These are phyloP conservation scores for Heliosperma pusillum DNA, from an alignment of 148 eudicot genomes.

Conservation along the genomic window DNA sequence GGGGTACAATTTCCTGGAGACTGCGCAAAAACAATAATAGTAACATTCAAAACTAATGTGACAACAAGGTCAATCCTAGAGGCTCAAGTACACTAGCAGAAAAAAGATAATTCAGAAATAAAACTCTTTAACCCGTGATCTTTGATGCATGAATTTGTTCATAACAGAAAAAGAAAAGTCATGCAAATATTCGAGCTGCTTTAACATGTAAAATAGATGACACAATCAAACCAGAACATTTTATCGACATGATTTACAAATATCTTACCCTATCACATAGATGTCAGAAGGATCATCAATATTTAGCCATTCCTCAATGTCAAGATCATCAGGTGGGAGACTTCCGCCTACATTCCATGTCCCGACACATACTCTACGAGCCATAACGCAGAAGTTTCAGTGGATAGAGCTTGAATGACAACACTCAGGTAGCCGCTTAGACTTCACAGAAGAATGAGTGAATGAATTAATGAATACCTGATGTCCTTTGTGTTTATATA, in stretches of 20 bases:
- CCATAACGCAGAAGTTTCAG: constrained; percentile 10
- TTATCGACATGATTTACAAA: background rate
- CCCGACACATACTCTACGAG: constrained; percentile 64
- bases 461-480: constrained; percentile 61
- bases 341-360: constrained; percentile 95
- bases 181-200: background rate
- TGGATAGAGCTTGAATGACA: background rate
- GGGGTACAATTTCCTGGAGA: constrained; percentile 88
- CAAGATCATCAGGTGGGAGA: constrained; percentile 80
- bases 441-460: background rate
- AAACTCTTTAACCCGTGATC: background rate
- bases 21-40: constrained; percentile 31
- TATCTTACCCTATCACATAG: constrained; percentile 87
- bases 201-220: background rate
- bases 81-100: background rate
- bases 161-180: background rate
- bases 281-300: constrained; percentile 72
- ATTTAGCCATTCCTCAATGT: constrained; percentile 78
- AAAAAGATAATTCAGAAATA: background rate
- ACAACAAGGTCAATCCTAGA: background rate
- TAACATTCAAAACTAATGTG: background rate
- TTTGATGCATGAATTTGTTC: background rate
- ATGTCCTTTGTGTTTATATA: constrained; percentile 82
- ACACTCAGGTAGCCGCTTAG: background rate
- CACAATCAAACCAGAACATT: background rate